Evolutionary conservation across 176 grass and related monocot genomes (phyloP), one percentile per base, ranked within the genome.

Genomic region (Triticum urartu): DNA sequence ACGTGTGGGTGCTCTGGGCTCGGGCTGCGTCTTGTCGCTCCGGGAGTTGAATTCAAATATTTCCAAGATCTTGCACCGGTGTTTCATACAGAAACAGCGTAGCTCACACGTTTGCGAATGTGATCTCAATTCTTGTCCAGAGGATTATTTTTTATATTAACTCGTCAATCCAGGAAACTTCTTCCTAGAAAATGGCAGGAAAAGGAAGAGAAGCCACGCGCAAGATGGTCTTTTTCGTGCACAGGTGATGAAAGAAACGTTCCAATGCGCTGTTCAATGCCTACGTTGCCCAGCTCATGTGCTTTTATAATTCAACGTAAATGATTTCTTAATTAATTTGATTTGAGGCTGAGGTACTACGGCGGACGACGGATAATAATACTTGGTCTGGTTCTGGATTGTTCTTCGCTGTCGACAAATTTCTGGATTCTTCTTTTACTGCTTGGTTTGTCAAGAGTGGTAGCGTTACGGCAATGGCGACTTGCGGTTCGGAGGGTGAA

Each of bases 161-260:
- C 2, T 56, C 20, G 11, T 75, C 48, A 22, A 32, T 9, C 58
- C 45, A 21, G n/a, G 87, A 81, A 89, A 5, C 59, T 89, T 85
- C 69, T 11, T 58, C 39, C 8, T 40, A 7, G 88, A 89, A 89
- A 85, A 85, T 45, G 70, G 6, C 36, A 48, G 69, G 88, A 80
- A 18, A 80, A 42, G 25, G 35, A 75, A 80, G 6, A 45, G 77
- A 60, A 13, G 47, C 88, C 47, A 81, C 83, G 69, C n/a, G 25
- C 25, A 45, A 6, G 2, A 40, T 45, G 69, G 63, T 13, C 26
- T 76, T 81, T 39, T 81, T 61, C 88, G 64, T 85, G 83, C 48
- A 47, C 33, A 1, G 9, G 62, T 68, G 77, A 76, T 58, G 88
- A 89, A 89, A 89, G 88, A 68, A 76, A 89, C 88, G 25, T 85